phyloP scores from a whole-genome alignment of 441 rosid species.

The Adansonia grandidieri region DNA sequence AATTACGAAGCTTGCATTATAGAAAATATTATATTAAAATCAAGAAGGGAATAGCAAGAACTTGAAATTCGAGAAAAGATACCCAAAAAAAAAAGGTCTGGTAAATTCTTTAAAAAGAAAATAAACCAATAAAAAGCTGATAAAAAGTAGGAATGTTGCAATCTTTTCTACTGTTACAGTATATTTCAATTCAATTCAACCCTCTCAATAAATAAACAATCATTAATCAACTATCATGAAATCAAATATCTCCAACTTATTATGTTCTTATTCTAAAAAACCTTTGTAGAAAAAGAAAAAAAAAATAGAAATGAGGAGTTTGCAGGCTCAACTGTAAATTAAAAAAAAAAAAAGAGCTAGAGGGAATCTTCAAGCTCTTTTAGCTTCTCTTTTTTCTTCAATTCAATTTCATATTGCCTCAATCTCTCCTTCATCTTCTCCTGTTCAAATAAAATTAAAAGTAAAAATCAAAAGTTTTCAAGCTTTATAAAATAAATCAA shows the following conservation, averaged over 20 bases:
- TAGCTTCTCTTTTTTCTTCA: conserved; percentile 54
- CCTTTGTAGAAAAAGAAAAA: background rate
- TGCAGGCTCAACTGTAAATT: background rate
- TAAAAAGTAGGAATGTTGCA: background rate
- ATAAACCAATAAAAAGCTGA: background rate
- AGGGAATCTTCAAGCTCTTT: conserved; percentile 60
- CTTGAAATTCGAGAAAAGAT: background rate
- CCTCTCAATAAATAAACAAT: background rate
- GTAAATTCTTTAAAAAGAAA: background rate
- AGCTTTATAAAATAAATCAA: background rate
- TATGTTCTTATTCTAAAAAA: background rate
- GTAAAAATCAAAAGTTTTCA: background rate
- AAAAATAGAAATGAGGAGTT: background rate
- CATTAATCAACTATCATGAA: background rate
- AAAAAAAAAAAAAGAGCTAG: conserved; percentile 23
- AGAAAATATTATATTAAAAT: background rate
- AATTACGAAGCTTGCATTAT: background rate
- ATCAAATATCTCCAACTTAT: background rate
- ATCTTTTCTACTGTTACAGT: background rate
- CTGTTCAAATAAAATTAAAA: conserved; percentile 39
- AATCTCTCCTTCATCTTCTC: conserved; percentile 85
- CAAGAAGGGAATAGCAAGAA: background rate
- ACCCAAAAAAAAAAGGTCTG: background rate
- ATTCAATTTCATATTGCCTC: conserved; percentile 66
- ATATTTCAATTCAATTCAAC: background rate